A percentile compares a stretch with the other conserved stretches of the same genome.
Conservation (phyloP, 768 basidiomycete genomes). For the Amanita rubescens region DNA sequence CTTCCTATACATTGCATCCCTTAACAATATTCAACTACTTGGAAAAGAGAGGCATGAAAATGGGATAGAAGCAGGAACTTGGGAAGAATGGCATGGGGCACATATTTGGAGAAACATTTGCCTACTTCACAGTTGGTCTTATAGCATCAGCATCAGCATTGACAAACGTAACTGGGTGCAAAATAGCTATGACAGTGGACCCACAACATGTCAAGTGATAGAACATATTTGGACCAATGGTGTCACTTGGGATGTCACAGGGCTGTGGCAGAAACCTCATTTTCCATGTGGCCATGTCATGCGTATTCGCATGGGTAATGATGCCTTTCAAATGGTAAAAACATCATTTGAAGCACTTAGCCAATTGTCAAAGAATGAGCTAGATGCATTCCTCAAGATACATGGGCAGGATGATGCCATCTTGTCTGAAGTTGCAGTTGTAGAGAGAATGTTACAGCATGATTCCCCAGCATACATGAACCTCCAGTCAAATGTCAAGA, state of each 20-base stretch:
- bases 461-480: not conserved
- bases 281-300: conserved; percentile 4
- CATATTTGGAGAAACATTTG: not conserved
- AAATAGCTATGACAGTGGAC: conserved; percentile 11
- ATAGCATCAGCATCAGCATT: not conserved
- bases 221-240: conserved; percentile 7
- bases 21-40: not conserved
- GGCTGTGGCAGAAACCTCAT: conserved; percentile 5
- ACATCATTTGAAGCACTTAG: not conserved
- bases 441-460: not conserved
- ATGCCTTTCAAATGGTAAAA: not conserved
- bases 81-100: not conserved
- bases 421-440: not conserved
- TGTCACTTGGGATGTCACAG: not conserved
- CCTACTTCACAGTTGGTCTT: not conserved
- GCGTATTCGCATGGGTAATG: not conserved
- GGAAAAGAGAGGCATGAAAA: not conserved
- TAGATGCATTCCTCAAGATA: not conserved
- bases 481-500: not conserved
- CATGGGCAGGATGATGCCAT: not conserved
- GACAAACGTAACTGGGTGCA: conserved; percentile 3
- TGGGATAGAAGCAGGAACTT: not conserved
- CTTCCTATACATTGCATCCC: not conserved
- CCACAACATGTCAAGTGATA: conserved; percentile 6
- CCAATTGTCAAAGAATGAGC: conserved; percentile 1